Evolutionary conservation across 805 yeast species (phyloP), one percentile per base, ranked within the genome.

Genomic region (Candida rishiriensis): DNA sequence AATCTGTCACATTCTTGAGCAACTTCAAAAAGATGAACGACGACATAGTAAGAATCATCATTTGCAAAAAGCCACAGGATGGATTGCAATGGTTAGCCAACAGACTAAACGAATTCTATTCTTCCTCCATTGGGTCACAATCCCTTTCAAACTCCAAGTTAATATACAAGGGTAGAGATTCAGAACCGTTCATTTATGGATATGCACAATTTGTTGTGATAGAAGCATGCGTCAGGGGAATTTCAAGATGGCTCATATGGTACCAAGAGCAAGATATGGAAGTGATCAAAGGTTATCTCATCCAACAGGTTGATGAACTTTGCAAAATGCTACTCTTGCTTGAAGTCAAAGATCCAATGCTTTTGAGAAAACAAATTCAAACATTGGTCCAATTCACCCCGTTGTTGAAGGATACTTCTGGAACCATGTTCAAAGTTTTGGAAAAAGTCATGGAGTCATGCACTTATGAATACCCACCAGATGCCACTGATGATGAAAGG

Each of bases 201-300:
- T 75, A 83, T 42, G 78, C 95, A 0, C 97, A 89, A 60, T 81
- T 93, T 48, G 83, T 81, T 58, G 79, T 89, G 21, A 87, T 89
- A 26, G 98, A 91, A 63, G 84, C 96, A 31, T 84, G 95, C 53
- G 78, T 93, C 30, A 77, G 96, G 47, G 99, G 98, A 32, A 83
- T 95, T 18, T 82, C 93, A 11, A 78, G 99, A 59, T 95, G 99
- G 99, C 80, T 88, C 55, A 81, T 88, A 14, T 91, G 97, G 97
- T 89, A 88, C 55, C 74, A 65, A 31, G 79, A 80, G 7, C 74
- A 73, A 36, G 73, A 74, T 44, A 72, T 77, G 41, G 81, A 76
- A 32, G 67, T 69, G 33, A 69, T 79, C 12, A 82, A 81, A 40
- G 70, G 61, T 16, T 69, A 79, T 42, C 66, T 80, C 41, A 70